These are phyloP conservation scores for Podospora anserina DNA, from an alignment of 495 filamentous ascomycete genomes.

Conservation along the genomic window DNA sequence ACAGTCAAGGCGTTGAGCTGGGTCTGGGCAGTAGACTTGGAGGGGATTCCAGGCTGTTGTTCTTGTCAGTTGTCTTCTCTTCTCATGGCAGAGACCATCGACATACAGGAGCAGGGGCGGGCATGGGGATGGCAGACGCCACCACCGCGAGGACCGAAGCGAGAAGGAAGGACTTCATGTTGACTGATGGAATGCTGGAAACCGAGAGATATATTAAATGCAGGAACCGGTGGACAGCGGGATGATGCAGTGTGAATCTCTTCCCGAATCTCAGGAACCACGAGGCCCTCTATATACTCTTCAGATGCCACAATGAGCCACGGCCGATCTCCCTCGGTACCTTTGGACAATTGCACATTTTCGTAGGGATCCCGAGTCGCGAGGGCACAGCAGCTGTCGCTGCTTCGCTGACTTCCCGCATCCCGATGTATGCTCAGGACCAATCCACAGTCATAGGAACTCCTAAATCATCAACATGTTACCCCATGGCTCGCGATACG, in stretches of 20 bases:
- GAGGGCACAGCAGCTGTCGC: not conserved
- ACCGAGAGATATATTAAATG: not conserved
- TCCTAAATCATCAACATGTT: not conserved
- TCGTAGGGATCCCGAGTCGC: not conserved
- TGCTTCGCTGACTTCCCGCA: not conserved
- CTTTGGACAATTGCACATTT: not conserved
- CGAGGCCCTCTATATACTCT: not conserved
- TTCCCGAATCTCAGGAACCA: not conserved
- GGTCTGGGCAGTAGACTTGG: conserved; percentile 48
- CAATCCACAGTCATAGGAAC: not conserved
- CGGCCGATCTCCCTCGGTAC: not conserved
- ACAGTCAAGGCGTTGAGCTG: conserved; percentile 56
- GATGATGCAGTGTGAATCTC: not conserved
- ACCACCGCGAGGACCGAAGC: conserved; percentile 25
- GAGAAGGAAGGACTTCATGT: conserved; percentile 29
- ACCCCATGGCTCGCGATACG: not conserved
- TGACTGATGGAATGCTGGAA: conserved; percentile 10
- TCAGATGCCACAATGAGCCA: not conserved
- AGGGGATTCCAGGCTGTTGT: conserved; percentile 57
- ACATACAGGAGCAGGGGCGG: conserved; percentile 25
- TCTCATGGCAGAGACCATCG: not conserved
- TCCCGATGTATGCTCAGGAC: not conserved
- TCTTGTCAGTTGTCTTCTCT: not conserved
- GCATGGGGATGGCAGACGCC: conserved; percentile 27
- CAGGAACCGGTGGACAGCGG: not conserved